Evolutionary conservation across 257 asterid genomes (phyloP), one percentile per base, ranked within the genome.

Genomic region (Lycium barbarum): DNA sequence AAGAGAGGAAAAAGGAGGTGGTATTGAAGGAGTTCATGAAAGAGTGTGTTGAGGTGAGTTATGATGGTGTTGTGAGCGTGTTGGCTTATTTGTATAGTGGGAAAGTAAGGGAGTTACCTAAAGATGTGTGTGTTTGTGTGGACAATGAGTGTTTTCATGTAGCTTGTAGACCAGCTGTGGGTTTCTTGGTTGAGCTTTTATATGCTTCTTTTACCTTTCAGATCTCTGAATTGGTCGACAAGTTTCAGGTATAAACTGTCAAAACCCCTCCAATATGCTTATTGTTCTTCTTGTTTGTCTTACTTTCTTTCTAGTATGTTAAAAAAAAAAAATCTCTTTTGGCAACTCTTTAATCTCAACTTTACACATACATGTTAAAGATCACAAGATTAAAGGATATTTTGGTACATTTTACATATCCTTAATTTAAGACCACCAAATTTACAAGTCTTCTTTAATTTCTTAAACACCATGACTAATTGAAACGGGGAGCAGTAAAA

Each of bases 61-160:
- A 87, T 84, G 98, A 96, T 66, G 94, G 95, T 78, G 55, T 93
- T 79, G 92, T 86, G 84, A 89, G 91, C 45, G 98, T 95, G 71
- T 85, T 96, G 74, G 93, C 92, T 40, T 96, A 93, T 88, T 59
- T 96, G 79, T 96, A 95, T 35, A 89, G 97, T 49, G 98, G 97
- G 2, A 95, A 88, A 85, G 90, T 96, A 81, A 86, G 92, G 92
- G 88, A 70, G 82, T 47, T 87, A 84, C 93, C 95, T 1, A 92
- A 89, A 88, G 94, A 88, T 83, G 97, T 93, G 47, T 89, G 94
- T 83, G 86, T 89, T 18, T 96, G 99, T 80, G 95, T 91, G 79
- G 99, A 96, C 84, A 95, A 92, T 33, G 95, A 93, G 74, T 96
- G 99, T 90, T 85, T 88, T 67, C 99, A 96, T 85, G 89, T 90